phyloP scores from a whole-genome alignment of 768 basidiomycete species.

The Pisolithus orientalis region DNA sequence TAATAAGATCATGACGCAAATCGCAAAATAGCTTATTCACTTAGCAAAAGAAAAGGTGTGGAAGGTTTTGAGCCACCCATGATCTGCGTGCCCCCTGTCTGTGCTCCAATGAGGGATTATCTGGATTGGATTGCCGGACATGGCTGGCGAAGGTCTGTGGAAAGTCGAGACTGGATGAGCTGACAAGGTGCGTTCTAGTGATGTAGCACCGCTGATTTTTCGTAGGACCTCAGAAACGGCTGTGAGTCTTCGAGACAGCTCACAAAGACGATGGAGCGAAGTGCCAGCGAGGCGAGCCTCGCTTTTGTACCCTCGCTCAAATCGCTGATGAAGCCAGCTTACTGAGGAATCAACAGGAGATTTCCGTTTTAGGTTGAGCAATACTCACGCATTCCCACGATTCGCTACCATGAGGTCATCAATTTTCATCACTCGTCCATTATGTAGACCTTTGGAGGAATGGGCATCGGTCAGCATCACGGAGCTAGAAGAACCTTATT shows the following conservation, averaged over 20 bases:
- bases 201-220: no score
- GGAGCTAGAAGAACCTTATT: no score
- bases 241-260: neutral
- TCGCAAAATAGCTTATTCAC: conserved; percentile 32
- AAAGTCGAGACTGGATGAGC: neutral
- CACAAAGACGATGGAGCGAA: neutral
- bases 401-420: no score
- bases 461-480: no score
- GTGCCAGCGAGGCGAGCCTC: neutral
- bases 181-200: no score
- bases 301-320: neutral
- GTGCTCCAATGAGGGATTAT: conserved; percentile 52
- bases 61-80: conserved; percentile 85
- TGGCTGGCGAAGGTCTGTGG: neutral
- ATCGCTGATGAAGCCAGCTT: neutral
- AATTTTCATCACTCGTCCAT: no score
- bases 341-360: neutral
- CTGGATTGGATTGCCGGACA: conserved; percentile 15
- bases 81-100: conserved; percentile 68
- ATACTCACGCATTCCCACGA: neutral
- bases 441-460: no score
- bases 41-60: conserved; percentile 75
- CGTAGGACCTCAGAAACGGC: no score
- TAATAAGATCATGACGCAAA: conserved; percentile 11
- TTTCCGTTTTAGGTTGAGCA: neutral